A percentile compares a stretch with the other conserved stretches of the same genome.
phyloP scores from a whole-genome alignment of 768 basidiomycete genomes.

The Boletus subparvulus region DNA sequence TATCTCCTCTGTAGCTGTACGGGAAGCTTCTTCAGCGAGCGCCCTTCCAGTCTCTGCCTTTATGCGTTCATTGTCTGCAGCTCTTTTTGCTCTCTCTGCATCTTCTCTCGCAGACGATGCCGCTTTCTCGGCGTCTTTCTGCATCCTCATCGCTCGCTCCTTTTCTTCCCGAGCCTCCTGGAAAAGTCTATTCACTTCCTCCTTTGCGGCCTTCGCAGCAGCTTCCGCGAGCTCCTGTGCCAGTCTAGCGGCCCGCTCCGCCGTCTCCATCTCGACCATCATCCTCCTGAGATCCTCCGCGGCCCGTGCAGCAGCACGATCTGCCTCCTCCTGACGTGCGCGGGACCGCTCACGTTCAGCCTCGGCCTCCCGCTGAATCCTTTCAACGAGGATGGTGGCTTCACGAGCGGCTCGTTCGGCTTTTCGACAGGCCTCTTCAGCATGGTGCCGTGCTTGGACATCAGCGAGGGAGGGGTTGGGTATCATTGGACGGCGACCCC shows the following conservation, averaged over 20 bases:
- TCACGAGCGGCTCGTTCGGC: not conserved
- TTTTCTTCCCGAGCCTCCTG: not conserved
- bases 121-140: not conserved
- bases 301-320: not conserved
- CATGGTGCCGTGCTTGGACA: not conserved
- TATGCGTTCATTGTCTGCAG: not conserved
- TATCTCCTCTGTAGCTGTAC: not conserved
- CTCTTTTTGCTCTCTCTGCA: not conserved
- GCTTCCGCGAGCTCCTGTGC: not conserved
- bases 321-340: not conserved
- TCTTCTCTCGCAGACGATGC: not conserved
- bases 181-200: not conserved
- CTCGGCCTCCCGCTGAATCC: not conserved
- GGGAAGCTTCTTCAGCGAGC: not conserved
- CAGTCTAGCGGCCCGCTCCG: not conserved
- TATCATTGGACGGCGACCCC: not conserved
- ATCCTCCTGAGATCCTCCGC: not conserved
- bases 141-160: not conserved
- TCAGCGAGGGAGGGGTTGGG: not conserved
- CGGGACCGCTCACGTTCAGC: not conserved
- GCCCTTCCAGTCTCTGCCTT: not conserved
- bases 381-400: not conserved
- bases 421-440: not conserved
- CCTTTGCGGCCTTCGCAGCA: not conserved
- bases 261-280: not conserved